phyloP scores from a whole-genome alignment of 2,329 filamentous ascomycete species.

The Emericellopsis atlantica region DNA sequence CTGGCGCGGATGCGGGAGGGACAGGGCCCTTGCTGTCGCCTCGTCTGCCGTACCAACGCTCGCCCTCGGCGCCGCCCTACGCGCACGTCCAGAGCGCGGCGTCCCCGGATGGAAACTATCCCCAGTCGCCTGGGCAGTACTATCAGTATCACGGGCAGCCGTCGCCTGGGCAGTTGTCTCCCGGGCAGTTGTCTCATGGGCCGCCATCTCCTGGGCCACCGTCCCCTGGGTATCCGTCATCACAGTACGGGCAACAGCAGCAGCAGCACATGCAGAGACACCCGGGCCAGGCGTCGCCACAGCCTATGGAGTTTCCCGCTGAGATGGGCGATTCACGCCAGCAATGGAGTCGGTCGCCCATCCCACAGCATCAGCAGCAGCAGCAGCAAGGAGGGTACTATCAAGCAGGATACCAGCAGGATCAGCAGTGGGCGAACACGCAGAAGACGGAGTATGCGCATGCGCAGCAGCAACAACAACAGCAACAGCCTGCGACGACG shows the following conservation, averaged over 20 bases:
- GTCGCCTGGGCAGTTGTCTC: slow-evolving; percentile 10
- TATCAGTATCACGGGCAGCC: slow-evolving; percentile 6
- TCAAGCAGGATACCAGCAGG: no score
- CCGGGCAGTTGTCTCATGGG: neutral
- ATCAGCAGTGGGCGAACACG: no score
- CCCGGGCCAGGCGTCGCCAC: slow-evolving; percentile 7
- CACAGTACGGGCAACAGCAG: slow-evolving; percentile 8
- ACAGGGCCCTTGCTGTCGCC: no score
- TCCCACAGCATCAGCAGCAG: no score
- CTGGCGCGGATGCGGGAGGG: no score
- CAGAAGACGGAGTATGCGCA: no score
- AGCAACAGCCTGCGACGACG: no score
- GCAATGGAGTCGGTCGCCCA: no score
- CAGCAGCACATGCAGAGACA: slow-evolving; percentile 10
- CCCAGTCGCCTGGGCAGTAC: neutral
- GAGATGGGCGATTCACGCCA: slow-evolving; percentile 29
- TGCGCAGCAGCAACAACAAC: no score
- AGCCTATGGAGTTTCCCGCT: slow-evolving; percentile 29
- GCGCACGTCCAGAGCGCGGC: neutral
- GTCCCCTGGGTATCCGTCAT: slow-evolving; percentile 7
- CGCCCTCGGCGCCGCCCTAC: no score
- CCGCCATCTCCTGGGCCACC: slow-evolving; percentile 5
- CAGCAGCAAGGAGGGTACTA: no score
- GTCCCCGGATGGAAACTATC: neutral
- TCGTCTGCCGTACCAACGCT: no score